phyloP scores from a whole-genome alignment of 108 stramenopile genomes.

The Chaetoceros muelleri region DNA sequence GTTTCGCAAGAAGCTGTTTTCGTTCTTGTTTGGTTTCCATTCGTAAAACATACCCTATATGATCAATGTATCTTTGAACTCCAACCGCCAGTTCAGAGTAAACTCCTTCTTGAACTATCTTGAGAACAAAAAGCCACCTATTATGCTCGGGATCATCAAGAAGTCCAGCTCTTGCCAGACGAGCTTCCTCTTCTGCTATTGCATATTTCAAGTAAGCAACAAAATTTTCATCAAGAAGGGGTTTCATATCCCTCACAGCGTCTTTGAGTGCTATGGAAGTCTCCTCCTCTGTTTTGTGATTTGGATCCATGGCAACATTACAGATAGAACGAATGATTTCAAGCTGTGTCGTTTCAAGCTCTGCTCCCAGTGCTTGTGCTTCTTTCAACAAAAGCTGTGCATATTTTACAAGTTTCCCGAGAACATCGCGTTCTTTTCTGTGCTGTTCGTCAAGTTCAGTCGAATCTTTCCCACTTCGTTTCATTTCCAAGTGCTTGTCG shows the following conservation, averaged over 20 bases:
- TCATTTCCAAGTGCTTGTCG: slow-evolving; percentile 48
- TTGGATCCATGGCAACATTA: slow-evolving; percentile 84
- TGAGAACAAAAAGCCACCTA: slow-evolving; percentile 74
- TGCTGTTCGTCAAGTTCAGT: slow-evolving; percentile 28
- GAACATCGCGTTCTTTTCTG: slow-evolving; percentile 46
- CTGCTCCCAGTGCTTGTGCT: slow-evolving; percentile 62
- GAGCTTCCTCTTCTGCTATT: slow-evolving; percentile 79
- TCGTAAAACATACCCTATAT: slow-evolving; percentile 67
- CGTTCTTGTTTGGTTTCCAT: slow-evolving; percentile 75
- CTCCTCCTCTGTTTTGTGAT: slow-evolving; percentile 66
- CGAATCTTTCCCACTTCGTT: slow-evolving; percentile 18
- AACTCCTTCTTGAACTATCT: slow-evolving; percentile 84
- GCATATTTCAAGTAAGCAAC: slow-evolving; percentile 85
- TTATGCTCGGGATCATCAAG: slow-evolving; percentile 80
- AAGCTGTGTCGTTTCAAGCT: slow-evolving; percentile 72
- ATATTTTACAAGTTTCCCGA: slow-evolving; percentile 56
- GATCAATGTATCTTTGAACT: slow-evolving; percentile 70
- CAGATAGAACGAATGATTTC: slow-evolving; percentile 81
- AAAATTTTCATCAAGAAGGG: slow-evolving; percentile 74
- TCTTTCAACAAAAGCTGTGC: slow-evolving; percentile 71
- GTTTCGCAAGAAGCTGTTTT: slow-evolving; percentile 34
- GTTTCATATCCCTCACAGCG: slow-evolving; percentile 77
- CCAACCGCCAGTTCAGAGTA: slow-evolving; percentile 63
- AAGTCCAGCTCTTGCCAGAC: slow-evolving; percentile 50
- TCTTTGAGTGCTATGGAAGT: slow-evolving; percentile 71